Base-by-base conservation (phyloP, 2,329 filamentous ascomycete species). In the Botrytis medusae region DNA sequence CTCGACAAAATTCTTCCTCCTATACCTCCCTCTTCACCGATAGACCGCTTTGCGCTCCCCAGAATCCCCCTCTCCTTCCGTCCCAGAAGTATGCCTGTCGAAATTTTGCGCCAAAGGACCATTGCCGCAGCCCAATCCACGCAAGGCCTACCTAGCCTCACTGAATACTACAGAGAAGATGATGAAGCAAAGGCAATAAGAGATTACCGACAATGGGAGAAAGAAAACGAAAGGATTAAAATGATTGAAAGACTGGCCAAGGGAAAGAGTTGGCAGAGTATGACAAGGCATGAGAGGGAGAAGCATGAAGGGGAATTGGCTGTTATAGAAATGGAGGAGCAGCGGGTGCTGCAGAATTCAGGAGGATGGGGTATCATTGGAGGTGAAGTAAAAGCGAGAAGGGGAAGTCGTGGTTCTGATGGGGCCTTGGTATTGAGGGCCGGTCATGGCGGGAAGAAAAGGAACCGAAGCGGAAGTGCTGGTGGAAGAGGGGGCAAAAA, bases 1-100 rank as follows among this genome's bases (percentile, higher is more conserved):
- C 18, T 71, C 29, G 34, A 29, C 8, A 60, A 70, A 20, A 60
- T 71, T 48, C 44, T 68, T 12, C 42, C 46, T 9, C 59, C 44
- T 5, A 10, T 42, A 29, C 44, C 63, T 5, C 34, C 32, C 5
- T 12, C n/a, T 5, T 34, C 37, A 46, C 48, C 40, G 1, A 62
- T 60, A 37, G 71, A 75, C 60, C 64, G 46, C 0, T 74, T 71
- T 44, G 73, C 65, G 20, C 76, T 79, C 12, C 77, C 78, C 2
- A 20, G 60, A 16, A 69, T 79, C 18, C 77, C 76, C 2, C 7
- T 40, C 2, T 64, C 71, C 32, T 78, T 75, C 73, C 37, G 18
- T 2, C 40, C 68, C 12, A 57, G 54, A 40, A 68, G 65, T 29
- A 68, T 68, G 5, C 65, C 65, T 5, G 12, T 68, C 9, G 65